Conservation (phyloP, 2,329 filamentous ascomycete species). For the Fusarium tricinctum region DNA sequence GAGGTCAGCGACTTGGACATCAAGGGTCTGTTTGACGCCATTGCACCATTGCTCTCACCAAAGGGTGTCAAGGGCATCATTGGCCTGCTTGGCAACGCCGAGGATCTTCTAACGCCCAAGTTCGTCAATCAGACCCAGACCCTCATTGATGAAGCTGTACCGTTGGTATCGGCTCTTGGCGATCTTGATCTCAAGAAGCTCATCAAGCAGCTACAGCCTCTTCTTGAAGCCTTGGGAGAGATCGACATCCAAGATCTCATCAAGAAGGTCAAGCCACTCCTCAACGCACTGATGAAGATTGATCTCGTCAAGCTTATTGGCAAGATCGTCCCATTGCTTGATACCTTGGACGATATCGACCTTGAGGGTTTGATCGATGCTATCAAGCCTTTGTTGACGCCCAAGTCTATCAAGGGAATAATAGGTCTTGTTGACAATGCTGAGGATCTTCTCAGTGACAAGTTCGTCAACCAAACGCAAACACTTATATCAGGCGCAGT, state of each 20-base stretch:
- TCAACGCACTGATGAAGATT: constrained; percentile 51
- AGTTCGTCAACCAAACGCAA: constrained; percentile 60
- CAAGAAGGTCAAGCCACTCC: constrained; percentile 50
- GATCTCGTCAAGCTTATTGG: constrained; percentile 51
- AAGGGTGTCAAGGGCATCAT: constrained; percentile 53
- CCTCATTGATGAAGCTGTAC: constrained; percentile 55
- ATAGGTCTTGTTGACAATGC: constrained; percentile 56
- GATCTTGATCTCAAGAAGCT: constrained; percentile 55
- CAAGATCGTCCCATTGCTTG: constrained; percentile 52
- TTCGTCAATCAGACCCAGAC: constrained; percentile 52
- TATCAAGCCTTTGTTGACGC: constrained; percentile 54
- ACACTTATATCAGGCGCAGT: constrained; percentile 56
- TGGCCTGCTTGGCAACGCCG: constrained; percentile 54
- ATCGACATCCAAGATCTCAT: constrained; percentile 55
- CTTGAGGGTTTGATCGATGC: constrained; percentile 53
- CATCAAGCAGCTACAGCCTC: constrained; percentile 50
- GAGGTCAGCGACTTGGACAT: constrained; percentile 53
- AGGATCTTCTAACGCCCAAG: constrained; percentile 51
- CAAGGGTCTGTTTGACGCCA: constrained; percentile 51
- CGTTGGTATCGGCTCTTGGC: constrained; percentile 55
- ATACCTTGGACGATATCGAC: constrained; percentile 53
- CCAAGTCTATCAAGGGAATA: constrained; percentile 53
- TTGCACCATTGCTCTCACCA: constrained; percentile 54
- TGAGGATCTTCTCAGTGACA: constrained; percentile 55
- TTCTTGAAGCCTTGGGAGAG: constrained; percentile 52